Base-by-base conservation (phyloP, 495 filamentous ascomycete species). In the Lepidopterella palustris region DNA sequence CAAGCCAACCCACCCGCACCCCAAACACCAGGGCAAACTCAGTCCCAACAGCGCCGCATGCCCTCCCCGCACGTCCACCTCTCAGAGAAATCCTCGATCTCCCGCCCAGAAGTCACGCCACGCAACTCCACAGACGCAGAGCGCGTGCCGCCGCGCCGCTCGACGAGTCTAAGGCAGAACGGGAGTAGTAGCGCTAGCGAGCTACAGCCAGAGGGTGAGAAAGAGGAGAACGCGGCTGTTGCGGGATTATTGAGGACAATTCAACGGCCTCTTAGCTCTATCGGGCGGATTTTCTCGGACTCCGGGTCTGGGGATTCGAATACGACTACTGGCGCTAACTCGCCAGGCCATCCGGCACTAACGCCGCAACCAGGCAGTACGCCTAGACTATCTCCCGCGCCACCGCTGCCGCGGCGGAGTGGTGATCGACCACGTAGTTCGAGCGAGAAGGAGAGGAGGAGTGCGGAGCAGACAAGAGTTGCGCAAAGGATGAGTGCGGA, bases 221-320 rank as follows among this genome's bases (percentile, higher is more conserved):
- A n/a, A n/a, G 83, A 88, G 64, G 85, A 95, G 64, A 81, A 81
- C 15, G 86, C 86, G 0, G 89, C 93, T 35, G 90, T 96, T 31
- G 84, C 87, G 23, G 92, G 93, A 2, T 75, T 99, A 10, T 76
- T 99, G 15, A 84, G 91, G 48, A 90, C 92, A 0, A 97, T 99
- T 53, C 92, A 97, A 71, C 86, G 82, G 56, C 95, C 93, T 0
- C 76, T 99, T 39, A 89, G 88, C 42, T 93, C 91, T 15, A 95
- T 99, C 68, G 93, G 95, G n/a, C 85, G 91, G 55, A 97, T 99
- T 32, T 97, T 99, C 75, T 89, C 89, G 1, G 93, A 98, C 50
- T 91, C 96, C 42, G 61, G 62, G 53, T 62, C 58, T 27, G 10
- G 53, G 8, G 15, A 21, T 15, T 25, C 47, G 2, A 27, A 28